Evolutionary conservation across 1,139 yeast species (phyloP).

Genomic region (Candida albicans): DNA sequence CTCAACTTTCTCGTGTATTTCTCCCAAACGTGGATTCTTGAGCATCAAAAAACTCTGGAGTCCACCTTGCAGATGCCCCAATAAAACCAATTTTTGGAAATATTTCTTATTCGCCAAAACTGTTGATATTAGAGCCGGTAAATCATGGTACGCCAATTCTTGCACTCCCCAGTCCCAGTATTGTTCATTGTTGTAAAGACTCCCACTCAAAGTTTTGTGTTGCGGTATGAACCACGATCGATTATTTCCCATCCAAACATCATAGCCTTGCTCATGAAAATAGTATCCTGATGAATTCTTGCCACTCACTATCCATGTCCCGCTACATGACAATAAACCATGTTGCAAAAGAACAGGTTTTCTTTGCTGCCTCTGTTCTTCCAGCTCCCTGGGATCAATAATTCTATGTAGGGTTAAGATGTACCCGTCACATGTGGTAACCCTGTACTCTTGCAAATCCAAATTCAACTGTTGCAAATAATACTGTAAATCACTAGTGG

Average conservation of each 20-base stretch:
- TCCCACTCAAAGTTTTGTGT: slow-evolving; percentile 44
- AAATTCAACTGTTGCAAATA: slow-evolving; percentile 64
- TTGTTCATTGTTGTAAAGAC: slow-evolving; percentile 48
- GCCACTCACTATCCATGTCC: slow-evolving; percentile 80
- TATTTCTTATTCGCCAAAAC: slow-evolving; percentile 48
- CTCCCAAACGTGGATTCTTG: slow-evolving; percentile 31
- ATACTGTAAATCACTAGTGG: slow-evolving; percentile 47
- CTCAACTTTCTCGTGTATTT: slow-evolving; percentile 51
- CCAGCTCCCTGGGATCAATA: slow-evolving; percentile 49
- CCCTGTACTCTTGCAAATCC: slow-evolving; percentile 55
- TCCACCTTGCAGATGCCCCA: slow-evolving; percentile 94
- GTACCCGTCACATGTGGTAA: slow-evolving; percentile 82
- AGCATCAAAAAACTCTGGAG: slow-evolving; percentile 73
- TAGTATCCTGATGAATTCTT: slow-evolving; percentile 69
- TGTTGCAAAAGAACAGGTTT: slow-evolving; percentile 77
- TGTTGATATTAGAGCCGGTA: slow-evolving; percentile 68
- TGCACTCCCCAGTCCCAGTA: slow-evolving; percentile 86
- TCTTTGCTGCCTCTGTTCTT: slow-evolving; percentile 24
- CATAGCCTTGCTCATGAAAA: slow-evolving; percentile 65
- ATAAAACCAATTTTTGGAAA: slow-evolving; percentile 54
- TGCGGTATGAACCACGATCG: slow-evolving; percentile 79
- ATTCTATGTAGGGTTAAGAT: slow-evolving; percentile 64
- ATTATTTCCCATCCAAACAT: slow-evolving; percentile 94
- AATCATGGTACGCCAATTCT: slow-evolving; percentile 76
- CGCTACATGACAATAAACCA: slow-evolving; percentile 85